phyloP scores from a whole-genome alignment of 2,329 filamentous ascomycete genomes.

The Metarhizium humberi region DNA sequence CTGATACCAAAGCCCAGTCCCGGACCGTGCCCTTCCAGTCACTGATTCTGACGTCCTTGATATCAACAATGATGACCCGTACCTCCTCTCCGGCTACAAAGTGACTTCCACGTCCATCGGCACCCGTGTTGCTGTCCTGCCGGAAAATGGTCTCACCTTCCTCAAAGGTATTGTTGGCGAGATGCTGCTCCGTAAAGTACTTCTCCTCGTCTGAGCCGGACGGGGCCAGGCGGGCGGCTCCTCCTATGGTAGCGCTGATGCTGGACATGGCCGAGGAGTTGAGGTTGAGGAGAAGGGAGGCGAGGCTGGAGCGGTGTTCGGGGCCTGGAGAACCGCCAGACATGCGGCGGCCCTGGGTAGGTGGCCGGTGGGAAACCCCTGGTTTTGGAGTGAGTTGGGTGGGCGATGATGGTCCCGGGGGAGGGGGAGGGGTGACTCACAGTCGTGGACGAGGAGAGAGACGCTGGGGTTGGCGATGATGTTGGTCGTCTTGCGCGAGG shows the following conservation, averaged over 20 bases:
- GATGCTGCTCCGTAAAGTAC: conserved; percentile 74
- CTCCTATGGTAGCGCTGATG: conserved; percentile 90
- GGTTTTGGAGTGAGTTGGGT: neutral
- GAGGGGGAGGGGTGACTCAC: conserved; percentile 22
- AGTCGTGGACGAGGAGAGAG: conserved; percentile 93
- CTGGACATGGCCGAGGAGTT: conserved; percentile 81
- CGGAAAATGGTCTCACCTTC: conserved; percentile 30
- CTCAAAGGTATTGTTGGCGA: conserved; percentile 87
- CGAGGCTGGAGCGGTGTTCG: conserved; percentile 63
- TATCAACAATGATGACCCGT: conserved; percentile 75
- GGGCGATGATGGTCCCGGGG: too few species aligned
- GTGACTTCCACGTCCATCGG: conserved; percentile 48
- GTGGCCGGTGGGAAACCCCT: conserved; percentile 86
- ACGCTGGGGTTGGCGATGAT: conserved; percentile 78
- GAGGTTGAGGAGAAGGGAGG: conserved; percentile 76
- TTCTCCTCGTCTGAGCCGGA: conserved; percentile 70
- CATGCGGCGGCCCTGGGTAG: conserved; percentile 53
- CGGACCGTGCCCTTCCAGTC: conserved; percentile 93
- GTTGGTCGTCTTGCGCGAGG: conserved; percentile 73
- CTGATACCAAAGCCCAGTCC: conserved; percentile 55
- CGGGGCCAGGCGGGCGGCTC: conserved; percentile 66
- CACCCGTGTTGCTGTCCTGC: conserved; percentile 25
- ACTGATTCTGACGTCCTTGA: conserved; percentile 77
- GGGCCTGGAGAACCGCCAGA: conserved; percentile 55
- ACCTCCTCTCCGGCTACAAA: conserved; percentile 79